Base-by-base conservation (phyloP, 2,329 filamentous ascomycete genomes). In the Aureobasidium sp. region DNA sequence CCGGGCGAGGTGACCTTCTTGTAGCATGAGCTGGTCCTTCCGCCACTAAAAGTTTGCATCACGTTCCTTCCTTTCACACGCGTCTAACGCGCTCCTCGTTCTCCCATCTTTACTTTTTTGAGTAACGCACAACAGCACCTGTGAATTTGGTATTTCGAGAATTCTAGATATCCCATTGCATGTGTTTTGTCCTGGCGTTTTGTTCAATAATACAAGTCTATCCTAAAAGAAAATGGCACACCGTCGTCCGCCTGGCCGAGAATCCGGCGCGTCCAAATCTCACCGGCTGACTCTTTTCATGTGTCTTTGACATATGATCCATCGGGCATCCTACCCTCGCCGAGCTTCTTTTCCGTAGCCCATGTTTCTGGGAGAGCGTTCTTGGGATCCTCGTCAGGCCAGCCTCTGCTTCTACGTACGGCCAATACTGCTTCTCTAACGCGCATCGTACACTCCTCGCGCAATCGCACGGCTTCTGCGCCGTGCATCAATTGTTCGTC, bases 331-430 rank as follows among this genome's bases (percentile, higher is more conserved):
- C 72, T 74, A 2, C 81, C 81, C 59, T 79, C 78, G 29, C 68
- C 65, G 56, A 73, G 73, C 0, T 65, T 66, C 0, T 79, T 79
- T 62, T 81, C 81, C 58, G 71, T 69, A 30, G 79, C 74, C 85
- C 88, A 97, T 1, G 90, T 95, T 68, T 91, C 87, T 0, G 86
- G 88, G 24, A 90, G 70, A 7, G 83, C 85, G 42, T 83, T 79
- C 60, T 86, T 84, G 0, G 86, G 83, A 61, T 95, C 88, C 60
- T 94, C 85, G 56, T 95, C 89, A 1, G 86, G 79, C 57, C 86
- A 81, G 1, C 90, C 90, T 55, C 86, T 72, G 39, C 77, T 77
- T 58, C 80, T 76, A 57, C 91, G 79, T 19, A 97, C 77, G 62
- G 88, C 88, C 48, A 91, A 70, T 2, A 98, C 85, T 66, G 94